phyloP scores from a whole-genome alignment of 257 asterid genomes.

The Solanum raphanifolium region DNA sequence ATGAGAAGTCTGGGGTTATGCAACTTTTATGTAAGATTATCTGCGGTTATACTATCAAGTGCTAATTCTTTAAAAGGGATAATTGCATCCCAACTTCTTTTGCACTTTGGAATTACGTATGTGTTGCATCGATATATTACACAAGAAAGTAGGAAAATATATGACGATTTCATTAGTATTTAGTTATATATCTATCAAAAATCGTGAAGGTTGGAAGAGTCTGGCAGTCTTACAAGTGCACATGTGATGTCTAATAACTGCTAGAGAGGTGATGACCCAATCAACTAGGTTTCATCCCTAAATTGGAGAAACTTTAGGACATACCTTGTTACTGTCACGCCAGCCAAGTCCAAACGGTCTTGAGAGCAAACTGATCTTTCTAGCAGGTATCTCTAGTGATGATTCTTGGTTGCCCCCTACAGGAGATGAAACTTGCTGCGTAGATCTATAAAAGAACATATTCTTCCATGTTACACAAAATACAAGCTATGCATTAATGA shows the following conservation, averaged over 20 bases:
- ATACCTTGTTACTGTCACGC: conserved; percentile 93
- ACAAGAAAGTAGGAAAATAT: neutral
- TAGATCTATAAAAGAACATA: conserved; percentile 36
- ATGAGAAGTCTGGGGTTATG: neutral
- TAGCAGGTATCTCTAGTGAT: conserved; percentile 44
- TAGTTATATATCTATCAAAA: neutral
- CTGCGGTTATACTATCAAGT: neutral
- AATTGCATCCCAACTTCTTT: neutral
- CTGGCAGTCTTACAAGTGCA: neutral
- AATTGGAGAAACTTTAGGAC: neutral
- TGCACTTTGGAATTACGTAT: neutral
- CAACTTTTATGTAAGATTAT: neutral
- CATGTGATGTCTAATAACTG: neutral
- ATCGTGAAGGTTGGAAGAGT: neutral
- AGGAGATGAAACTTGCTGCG: conserved; percentile 36
- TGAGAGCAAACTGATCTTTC: conserved; percentile 75
- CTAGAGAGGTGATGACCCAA: neutral
- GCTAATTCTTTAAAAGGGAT: neutral
- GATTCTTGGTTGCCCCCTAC: conserved; percentile 40
- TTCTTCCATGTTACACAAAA: neutral
- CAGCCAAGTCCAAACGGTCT: conserved; percentile 31
- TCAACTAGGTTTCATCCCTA: neutral
- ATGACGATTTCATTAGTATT: neutral
- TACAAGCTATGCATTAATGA: neutral
- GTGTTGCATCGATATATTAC: neutral